Percentiles rank a stretch among this genome's conserved stretches.
These are phyloP conservation scores for Ceratocystis eucalypticola DNA, from an alignment of 2,329 filamentous ascomycete genomes.

Conservation along the genomic window DNA sequence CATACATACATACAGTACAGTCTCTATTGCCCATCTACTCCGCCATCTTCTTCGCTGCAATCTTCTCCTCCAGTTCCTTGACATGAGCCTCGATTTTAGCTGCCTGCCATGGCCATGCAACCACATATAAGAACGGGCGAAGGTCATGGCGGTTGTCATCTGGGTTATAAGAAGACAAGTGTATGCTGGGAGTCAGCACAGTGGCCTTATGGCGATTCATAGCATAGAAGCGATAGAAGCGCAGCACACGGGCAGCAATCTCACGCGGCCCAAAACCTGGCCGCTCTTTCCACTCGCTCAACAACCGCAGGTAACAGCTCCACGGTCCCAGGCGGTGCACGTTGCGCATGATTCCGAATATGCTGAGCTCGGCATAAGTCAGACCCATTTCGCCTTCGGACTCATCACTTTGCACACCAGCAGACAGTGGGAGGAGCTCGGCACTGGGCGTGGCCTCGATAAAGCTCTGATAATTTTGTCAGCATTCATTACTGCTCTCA, in stretches of 20 bases:
- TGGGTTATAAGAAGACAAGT: slow-evolving; percentile 29
- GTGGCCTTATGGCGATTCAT: slow-evolving; percentile 55
- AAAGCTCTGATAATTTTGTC: slow-evolving; percentile 33
- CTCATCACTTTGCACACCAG: slow-evolving; percentile 30
- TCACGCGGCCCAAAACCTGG: slow-evolving; percentile 25
- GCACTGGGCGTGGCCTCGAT: slow-evolving; percentile 44
- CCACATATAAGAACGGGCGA: slow-evolving; percentile 31
- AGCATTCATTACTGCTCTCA: not conserved
- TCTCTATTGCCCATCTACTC: not conserved
- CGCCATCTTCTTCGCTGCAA: slow-evolving; percentile 19
- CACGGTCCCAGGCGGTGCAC: slow-evolving; percentile 32
- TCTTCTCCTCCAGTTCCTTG: slow-evolving; percentile 25
- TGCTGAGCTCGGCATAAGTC: slow-evolving; percentile 30
- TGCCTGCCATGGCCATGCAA: slow-evolving; percentile 30
- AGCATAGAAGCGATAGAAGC: slow-evolving; percentile 37
- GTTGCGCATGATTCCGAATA: slow-evolving; percentile 30
- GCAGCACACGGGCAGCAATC: slow-evolving; percentile 33
- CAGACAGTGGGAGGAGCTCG: slow-evolving; percentile 34
- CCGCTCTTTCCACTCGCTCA: slow-evolving; percentile 28
- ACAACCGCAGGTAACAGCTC: slow-evolving; percentile 29
- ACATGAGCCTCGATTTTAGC: slow-evolving; percentile 30
- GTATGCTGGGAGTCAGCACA: slow-evolving; percentile 43
- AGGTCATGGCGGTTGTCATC: slow-evolving; percentile 32
- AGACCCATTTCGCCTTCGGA: slow-evolving; percentile 32
- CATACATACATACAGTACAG: not conserved